Evolutionary conservation across 140 eudicot species (phyloP).

Genomic region (Oenanthe javanica): DNA sequence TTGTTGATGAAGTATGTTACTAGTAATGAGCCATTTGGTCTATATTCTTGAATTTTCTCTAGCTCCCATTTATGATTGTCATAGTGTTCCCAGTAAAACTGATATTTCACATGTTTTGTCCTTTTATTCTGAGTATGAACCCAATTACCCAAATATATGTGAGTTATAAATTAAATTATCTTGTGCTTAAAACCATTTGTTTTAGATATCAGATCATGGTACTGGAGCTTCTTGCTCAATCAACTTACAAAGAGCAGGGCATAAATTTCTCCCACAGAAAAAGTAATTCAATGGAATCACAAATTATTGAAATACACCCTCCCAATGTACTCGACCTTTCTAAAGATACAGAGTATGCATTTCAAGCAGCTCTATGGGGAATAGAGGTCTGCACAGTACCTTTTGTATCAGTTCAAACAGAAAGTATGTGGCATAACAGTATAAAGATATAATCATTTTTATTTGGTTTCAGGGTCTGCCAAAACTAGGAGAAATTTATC

Average conservation of each 20-base stretch:
- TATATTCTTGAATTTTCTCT: neutral
- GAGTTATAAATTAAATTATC: neutral
- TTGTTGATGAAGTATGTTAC: neutral
- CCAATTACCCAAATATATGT: neutral
- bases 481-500: slow-evolving; percentile 91
- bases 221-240: slow-evolving; percentile 74
- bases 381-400: slow-evolving; percentile 49
- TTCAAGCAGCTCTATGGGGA: slow-evolving; percentile 98
- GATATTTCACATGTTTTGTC: neutral
- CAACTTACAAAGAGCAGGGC: slow-evolving; percentile 35
- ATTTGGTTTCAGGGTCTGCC: slow-evolving; percentile 83
- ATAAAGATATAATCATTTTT: slow-evolving; percentile 14
- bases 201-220: slow-evolving; percentile 82
- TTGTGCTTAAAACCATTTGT: slow-evolving; percentile 9
- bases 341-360: slow-evolving; percentile 72
- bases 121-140: neutral
- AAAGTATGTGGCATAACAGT: neutral
- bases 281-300: slow-evolving; percentile 34
- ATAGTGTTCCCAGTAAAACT: neutral
- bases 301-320: slow-evolving; percentile 71
- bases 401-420: slow-evolving; percentile 10
- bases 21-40: neutral
- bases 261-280: slow-evolving; percentile 36
- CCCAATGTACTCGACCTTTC: slow-evolving; percentile 79
- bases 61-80: neutral